Percentiles rank a stretch among this genome's conserved stretches.
These are phyloP conservation scores for Myotisia sp. DNA, from an alignment of 2,329 filamentous ascomycete species.

Conservation along the genomic window DNA sequence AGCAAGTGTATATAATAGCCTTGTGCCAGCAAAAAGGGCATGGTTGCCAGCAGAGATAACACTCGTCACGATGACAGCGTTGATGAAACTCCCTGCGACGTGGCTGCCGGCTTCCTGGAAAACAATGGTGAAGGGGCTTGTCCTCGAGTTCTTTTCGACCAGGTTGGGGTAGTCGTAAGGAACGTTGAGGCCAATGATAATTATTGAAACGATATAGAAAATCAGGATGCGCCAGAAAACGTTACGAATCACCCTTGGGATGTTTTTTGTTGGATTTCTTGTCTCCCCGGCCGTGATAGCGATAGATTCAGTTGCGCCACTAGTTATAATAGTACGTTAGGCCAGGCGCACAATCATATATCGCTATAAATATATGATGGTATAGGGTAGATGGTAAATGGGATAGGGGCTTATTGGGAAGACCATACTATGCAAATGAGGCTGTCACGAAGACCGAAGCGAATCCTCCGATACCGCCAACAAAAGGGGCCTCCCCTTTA, in stretches of 20 bases:
- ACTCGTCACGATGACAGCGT: conserved; percentile 46
- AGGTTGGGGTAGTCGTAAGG: conserved; percentile 41
- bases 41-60: conserved; percentile 47
- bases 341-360: conserved; percentile 8
- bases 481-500: conserved; percentile 48
- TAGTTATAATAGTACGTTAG: conserved; percentile 13
- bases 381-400: conserved; percentile 1
- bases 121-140: conserved; percentile 47
- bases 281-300: conserved; percentile 54
- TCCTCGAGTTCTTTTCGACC: conserved; percentile 29
- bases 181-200: conserved; percentile 45
- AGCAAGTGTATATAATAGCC: conserved; percentile 44
- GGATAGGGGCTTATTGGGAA: conserved; percentile 12
- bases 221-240: conserved; percentile 50
- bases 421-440: conserved; percentile 42
- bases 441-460: conserved; percentile 50
- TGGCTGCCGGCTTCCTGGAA: conserved; percentile 44
- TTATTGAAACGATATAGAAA: conserved; percentile 39
- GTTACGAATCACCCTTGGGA: conserved; percentile 51
- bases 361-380: not conserved
- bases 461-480: conserved; percentile 51
- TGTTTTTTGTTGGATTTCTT: conserved; percentile 44
- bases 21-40: conserved; percentile 42
- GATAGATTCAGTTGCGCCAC: conserved; percentile 49
- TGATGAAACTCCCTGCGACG: conserved; percentile 44